Base-by-base conservation (phyloP, 1,139 yeast species). In the Arxiozyma telluris region DNA sequence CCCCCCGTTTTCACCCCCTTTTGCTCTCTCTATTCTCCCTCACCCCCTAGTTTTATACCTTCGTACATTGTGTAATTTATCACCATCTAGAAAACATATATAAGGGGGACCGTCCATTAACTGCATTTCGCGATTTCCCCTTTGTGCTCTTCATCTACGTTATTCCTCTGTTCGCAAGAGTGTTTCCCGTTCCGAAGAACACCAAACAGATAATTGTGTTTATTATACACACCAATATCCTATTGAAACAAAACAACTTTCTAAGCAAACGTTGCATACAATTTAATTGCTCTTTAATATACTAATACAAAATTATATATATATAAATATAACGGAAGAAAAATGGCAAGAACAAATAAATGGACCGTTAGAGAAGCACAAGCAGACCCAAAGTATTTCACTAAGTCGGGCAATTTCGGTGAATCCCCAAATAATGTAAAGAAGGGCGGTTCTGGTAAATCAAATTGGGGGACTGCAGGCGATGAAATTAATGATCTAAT, bases 401-500 rank as follows among this genome's bases (percentile, higher is more conserved):
- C 90, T 57, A 89, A 84, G 67, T 77, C 79, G 62, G 95, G 94
- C 41, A 77, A 78, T 63, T 68, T 71, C 57, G 83, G 84, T 63
- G 76, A 80, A 55, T 82, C 83, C 58, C 95, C 96, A 55, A 83
- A 82, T 66, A 80, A 82, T 67, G 78, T 86, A 55, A 89, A 89
- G 80, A 89, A 88, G 72, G 77, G 78, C 57, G 97, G 97, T 54
- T 88, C 87, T 50, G 97, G 97, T 53, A 82, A 82, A 64, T 81
- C 80, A 58, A 84, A 84, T 63, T 84, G 90, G 90, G 91, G 91
- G 41, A 71, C 74, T 57, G 77, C 82, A 5, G 89, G 88, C 41
- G 89, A 83, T 61, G 90, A 84, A 61, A 65, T 83, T 55, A 72
- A 76, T 53, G 86, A 77, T 55, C 61, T 76, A 58, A 71, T 75